Percentiles rank a stretch among this genome's conserved stretches.
These are phyloP conservation scores for Meripilus lineatus DNA, from an alignment of 1,284 basidiomycete species.

Conservation along the genomic window DNA sequence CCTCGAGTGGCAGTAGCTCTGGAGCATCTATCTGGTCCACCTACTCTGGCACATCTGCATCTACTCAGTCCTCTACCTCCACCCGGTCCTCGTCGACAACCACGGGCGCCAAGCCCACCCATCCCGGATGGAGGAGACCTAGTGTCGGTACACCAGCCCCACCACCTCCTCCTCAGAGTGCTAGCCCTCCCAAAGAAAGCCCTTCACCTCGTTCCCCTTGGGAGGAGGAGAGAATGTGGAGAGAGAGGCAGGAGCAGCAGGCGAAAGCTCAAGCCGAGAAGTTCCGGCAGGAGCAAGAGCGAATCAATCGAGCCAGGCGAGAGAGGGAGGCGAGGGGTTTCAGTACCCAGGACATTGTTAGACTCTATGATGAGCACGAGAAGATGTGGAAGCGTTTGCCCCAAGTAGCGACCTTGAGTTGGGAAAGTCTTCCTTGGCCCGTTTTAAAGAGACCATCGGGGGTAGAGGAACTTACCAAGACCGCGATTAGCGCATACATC, in stretches of 20 bases:
- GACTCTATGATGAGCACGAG: slow-evolving; percentile 52
- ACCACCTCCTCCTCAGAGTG: slow-evolving; percentile 19
- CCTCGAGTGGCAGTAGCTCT: slow-evolving; percentile 21
- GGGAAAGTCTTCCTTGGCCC: slow-evolving; percentile 71
- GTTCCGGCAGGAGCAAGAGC: slow-evolving; percentile 55
- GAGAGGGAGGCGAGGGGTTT: slow-evolving; percentile 40
- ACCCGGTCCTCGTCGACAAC: slow-evolving; percentile 15
- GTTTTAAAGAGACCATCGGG: slow-evolving; percentile 47
- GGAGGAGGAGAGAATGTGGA: slow-evolving; percentile 9
- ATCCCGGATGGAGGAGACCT: slow-evolving; percentile 20
- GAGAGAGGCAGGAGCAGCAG: slow-evolving; percentile 44
- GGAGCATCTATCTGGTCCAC: slow-evolving; percentile 10
- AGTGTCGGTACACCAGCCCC: slow-evolving; percentile 17
- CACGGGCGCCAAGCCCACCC: slow-evolving; percentile 9
- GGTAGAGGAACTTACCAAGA: slow-evolving; percentile 54
- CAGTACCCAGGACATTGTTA: slow-evolving; percentile 48
- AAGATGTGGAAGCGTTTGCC: slow-evolving; percentile 49
- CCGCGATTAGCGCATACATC: slow-evolving; percentile 54
- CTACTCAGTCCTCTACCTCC: slow-evolving; percentile 19
- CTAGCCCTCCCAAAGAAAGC: slow-evolving; percentile 8
- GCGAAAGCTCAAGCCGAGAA: slow-evolving; percentile 52
- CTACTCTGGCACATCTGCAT: slow-evolving; percentile 19
- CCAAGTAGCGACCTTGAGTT: slow-evolving; percentile 31
- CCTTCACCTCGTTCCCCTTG: slow-evolving; percentile 12
- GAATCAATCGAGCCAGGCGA: slow-evolving; percentile 30